These are phyloP conservation scores for Dactylella cylindrospora DNA, from an alignment of 2,329 filamentous ascomycete genomes.

Conservation along the genomic window DNA sequence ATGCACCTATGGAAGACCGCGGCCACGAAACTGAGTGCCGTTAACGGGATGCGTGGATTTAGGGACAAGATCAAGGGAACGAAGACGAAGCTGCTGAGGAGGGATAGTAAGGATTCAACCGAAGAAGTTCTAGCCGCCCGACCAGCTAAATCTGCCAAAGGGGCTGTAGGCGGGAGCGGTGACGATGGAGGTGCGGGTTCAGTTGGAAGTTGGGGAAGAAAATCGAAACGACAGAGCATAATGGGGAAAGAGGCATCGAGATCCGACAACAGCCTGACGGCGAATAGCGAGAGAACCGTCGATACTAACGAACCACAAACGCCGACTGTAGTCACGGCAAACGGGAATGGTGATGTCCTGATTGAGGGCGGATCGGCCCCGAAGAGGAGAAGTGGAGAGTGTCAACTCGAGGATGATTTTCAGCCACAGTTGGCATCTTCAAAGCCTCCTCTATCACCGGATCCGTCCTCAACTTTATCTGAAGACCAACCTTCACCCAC, in stretches of 20 bases:
- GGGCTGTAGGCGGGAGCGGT: background rate
- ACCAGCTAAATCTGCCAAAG: constrained; percentile 36
- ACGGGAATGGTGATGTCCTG: constrained; percentile 32
- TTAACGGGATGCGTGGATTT: constrained; percentile 43
- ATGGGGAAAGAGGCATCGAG: constrained; percentile 27
- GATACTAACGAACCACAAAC: constrained; percentile 35
- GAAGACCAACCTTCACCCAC: constrained; percentile 10
- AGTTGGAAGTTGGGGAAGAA: constrained; percentile 37
- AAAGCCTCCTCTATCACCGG: background rate
- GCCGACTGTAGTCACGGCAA: constrained; percentile 6
- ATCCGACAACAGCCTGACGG: constrained; percentile 39
- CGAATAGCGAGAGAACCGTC: constrained; percentile 20
- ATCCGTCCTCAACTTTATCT: background rate
- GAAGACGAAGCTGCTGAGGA: constrained; percentile 41
- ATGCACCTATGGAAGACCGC: constrained; percentile 44
- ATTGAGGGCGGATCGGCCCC: constrained; percentile 24
- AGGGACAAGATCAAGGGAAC: constrained; percentile 44
- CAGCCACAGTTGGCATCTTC: constrained; percentile 24
- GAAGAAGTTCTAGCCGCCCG: constrained; percentile 31
- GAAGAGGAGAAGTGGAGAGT: constrained; percentile 24
- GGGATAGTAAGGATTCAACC: constrained; percentile 42
- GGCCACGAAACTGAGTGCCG: constrained; percentile 43
- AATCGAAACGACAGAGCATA: constrained; percentile 35
- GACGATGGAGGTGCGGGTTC: background rate
- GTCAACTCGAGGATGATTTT: background rate